Conservation (phyloP, 177 flowering plant genomes). For the Vitis hybrid region DNA sequence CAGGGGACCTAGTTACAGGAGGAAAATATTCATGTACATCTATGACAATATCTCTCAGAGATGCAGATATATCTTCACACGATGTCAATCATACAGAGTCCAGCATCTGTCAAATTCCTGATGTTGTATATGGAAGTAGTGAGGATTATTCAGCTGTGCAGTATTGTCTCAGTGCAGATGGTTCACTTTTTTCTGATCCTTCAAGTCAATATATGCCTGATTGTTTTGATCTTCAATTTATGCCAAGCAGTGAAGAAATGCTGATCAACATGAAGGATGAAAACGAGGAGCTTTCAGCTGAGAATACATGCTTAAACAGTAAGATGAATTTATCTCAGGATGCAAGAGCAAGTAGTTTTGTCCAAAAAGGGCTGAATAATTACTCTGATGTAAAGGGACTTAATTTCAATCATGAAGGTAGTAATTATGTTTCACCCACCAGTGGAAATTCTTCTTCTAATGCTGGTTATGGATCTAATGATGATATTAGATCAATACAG, state of each 20-base stretch:
- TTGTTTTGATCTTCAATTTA: conserved; percentile 15
- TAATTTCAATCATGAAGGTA: conserved; percentile 20
- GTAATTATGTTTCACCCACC: conserved; percentile 15
- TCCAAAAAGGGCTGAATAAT: conserved; percentile 14
- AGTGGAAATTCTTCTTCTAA: conserved; percentile 16
- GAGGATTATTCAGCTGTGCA: conserved; percentile 17
- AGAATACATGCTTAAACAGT: conserved; percentile 19
- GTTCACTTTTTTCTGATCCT: conserved; percentile 10
- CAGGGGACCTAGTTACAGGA: conserved; percentile 13
- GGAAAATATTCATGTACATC: conserved; percentile 21
- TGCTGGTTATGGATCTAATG: conserved; percentile 13
- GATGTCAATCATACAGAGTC: conserved; percentile 20
- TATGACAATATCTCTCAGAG: conserved; percentile 13
- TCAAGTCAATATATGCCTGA: conserved; percentile 9
- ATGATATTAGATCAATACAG: not conserved
- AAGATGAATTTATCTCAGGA: conserved; percentile 19
- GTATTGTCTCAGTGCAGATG: conserved; percentile 11
- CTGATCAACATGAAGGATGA: conserved; percentile 23
- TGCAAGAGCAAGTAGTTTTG: conserved; percentile 13
- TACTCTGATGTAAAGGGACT: conserved; percentile 20
- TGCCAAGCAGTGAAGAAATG: conserved; percentile 17
- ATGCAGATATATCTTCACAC: conserved; percentile 20
- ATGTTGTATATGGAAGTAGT: conserved; percentile 13
- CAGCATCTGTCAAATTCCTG: conserved; percentile 26
- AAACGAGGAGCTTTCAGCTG: conserved; percentile 20